Percentiles rank a stretch among this genome's conserved stretches.
Conservation (phyloP, 768 basidiomycete genomes). For the Agaricus subrufescens region DNA sequence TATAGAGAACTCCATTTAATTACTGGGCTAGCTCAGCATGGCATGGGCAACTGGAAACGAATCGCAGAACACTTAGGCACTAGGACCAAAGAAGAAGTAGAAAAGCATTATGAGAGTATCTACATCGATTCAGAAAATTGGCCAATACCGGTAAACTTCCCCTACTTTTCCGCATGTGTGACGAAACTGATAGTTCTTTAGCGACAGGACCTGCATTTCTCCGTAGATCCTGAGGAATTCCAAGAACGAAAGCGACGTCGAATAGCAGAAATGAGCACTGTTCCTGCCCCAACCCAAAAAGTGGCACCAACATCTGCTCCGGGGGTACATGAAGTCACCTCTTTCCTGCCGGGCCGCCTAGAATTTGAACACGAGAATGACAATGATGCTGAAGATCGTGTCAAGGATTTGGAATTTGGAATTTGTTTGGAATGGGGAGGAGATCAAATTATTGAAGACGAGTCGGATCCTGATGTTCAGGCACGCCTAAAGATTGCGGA, state of each 20-base stretch:
- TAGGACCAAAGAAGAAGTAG: conserved; percentile 89
- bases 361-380: conserved; percentile 98
- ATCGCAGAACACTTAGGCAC: conserved; percentile 94
- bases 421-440: conserved; percentile 84
- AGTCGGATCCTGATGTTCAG: conserved; percentile 70
- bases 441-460: conserved; percentile 73
- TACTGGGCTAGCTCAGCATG: conserved; percentile 82
- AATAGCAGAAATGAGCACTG: conserved; percentile 74
- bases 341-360: conserved; percentile 92
- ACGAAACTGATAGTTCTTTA: conserved; percentile 18
- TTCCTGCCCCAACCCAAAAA: conserved; percentile 55
- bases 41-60: conserved; percentile 95
- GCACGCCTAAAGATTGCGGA: conserved; percentile 49
- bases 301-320: conserved; percentile 84
- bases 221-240: conserved; percentile 77
- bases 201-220: conserved; percentile 58
- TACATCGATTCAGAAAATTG: conserved; percentile 78
- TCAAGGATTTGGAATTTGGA: conserved; percentile 96
- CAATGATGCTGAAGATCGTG: conserved; percentile 92
- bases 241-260: conserved; percentile 85
- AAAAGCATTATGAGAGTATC: conserved; percentile 78
- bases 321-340: conserved; percentile 86
- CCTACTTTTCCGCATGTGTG: conserved; percentile 1
- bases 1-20: conserved; percentile 82
- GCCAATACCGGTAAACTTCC: conserved; percentile 69